A percentile compares a stretch with the other conserved stretches of the same genome.
These are phyloP conservation scores for Astragalus membranaceus DNA, from an alignment of 306 rosid genomes.

Conservation along the genomic window DNA sequence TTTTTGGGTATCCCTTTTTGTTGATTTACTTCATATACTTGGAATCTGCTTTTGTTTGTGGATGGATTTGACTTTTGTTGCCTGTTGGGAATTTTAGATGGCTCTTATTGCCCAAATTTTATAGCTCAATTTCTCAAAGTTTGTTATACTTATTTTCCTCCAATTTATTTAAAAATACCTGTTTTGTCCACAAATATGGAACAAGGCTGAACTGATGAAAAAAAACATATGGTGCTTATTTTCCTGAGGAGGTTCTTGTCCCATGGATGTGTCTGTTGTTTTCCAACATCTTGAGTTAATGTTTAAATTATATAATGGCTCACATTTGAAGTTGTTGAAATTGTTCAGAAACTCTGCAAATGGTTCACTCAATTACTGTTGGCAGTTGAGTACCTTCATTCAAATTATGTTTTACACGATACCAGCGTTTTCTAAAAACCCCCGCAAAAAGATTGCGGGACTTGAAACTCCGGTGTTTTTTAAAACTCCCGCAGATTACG, in stretches of 20 bases:
- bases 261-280: background rate
- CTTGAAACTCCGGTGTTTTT: too few relatives aligned
- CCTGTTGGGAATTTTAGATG: constrained; percentile 52
- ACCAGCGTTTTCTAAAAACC: too few relatives aligned
- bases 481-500: too few relatives aligned
- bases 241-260: constrained; percentile 77
- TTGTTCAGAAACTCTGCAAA: constrained; percentile 87
- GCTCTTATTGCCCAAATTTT: constrained; percentile 93
- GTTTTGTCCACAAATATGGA: constrained; percentile 6
- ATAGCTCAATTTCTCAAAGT: background rate
- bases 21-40: constrained; percentile 12
- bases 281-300: background rate
- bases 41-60: background rate
- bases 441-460: too few relatives aligned
- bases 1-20: background rate
- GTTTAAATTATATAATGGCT: constrained; percentile 17
- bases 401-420: constrained; percentile 85
- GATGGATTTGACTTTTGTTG: background rate
- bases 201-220: constrained; percentile 96
- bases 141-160: constrained; percentile 2
- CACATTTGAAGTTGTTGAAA: constrained; percentile 27
- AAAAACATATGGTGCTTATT: constrained; percentile 72
- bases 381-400: constrained; percentile 94
- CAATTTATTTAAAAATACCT: background rate
- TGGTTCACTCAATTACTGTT: constrained; percentile 91